These are phyloP conservation scores for Curvularia sp. DNA, from an alignment of 2,329 filamentous ascomycete genomes.

Conservation along the genomic window DNA sequence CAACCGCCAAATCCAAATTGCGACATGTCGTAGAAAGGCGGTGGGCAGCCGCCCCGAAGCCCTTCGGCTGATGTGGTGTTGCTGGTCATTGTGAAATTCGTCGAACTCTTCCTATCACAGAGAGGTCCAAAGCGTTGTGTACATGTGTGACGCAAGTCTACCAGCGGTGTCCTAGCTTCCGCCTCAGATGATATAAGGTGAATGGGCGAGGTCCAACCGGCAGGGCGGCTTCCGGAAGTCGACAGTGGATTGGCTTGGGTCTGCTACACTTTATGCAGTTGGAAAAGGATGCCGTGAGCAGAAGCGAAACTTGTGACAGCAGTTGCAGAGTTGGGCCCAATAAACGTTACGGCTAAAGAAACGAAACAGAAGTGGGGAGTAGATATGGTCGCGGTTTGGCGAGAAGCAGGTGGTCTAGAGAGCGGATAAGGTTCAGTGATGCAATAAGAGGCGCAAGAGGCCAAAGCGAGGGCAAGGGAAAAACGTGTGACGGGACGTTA, in stretches of 20 bases:
- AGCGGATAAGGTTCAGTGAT: slow-evolving; percentile 31
- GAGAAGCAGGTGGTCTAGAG: slow-evolving; percentile 27
- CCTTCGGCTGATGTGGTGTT: slow-evolving; percentile 40
- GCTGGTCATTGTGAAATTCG: slow-evolving; percentile 6
- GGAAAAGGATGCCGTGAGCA: slow-evolving; percentile 8
- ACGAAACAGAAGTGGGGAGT: slow-evolving; percentile 30
- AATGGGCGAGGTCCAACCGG: slow-evolving; percentile 15
- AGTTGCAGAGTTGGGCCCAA: slow-evolving; percentile 20
- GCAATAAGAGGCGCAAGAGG: slow-evolving; percentile 32
- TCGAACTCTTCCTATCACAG: slow-evolving; percentile 32
- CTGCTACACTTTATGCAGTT: slow-evolving; percentile 17
- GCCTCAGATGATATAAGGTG: slow-evolving; percentile 7
- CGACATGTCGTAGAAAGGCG: slow-evolving; percentile 71
- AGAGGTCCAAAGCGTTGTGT: slow-evolving; percentile 22
- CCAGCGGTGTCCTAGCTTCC: slow-evolving; percentile 9
- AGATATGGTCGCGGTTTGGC: slow-evolving; percentile 15
- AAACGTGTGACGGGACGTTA: slow-evolving; percentile 34
- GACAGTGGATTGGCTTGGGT: slow-evolving; percentile 16
- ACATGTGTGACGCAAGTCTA: slow-evolving; percentile 26
- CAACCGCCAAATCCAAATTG: slow-evolving; percentile 71
- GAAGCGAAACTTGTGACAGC: slow-evolving; percentile 7
- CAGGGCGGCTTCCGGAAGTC: slow-evolving; percentile 13
- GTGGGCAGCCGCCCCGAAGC: slow-evolving; percentile 64
- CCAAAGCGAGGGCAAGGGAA: slow-evolving; percentile 30
- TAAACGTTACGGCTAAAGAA: slow-evolving; percentile 27